Evolutionary conservation across 75 land plant genomes (phyloP).

Genomic region (Ceratopteris richardii): DNA sequence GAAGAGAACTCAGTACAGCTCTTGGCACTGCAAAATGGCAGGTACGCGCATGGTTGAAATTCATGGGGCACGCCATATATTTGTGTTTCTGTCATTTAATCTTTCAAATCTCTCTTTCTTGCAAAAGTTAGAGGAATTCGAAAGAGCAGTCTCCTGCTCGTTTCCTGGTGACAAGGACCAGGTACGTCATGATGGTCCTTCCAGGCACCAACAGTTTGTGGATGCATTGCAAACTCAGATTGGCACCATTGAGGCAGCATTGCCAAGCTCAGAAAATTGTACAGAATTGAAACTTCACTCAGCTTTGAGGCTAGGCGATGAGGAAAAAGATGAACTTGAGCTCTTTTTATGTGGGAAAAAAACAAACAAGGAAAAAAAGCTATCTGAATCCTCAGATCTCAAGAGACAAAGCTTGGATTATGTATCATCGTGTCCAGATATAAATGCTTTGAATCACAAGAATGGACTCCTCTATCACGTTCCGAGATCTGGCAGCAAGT

Average conservation of each 20-base stretch:
- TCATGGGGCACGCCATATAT: no score
- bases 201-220: conserved; percentile 48
- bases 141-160: conserved; percentile 40
- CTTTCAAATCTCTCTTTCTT: background rate
- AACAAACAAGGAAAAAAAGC: background rate
- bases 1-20: conserved; percentile 46
- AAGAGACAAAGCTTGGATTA: background rate
- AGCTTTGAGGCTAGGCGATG: conserved; percentile 38
- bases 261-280: conserved; percentile 22
- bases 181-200: conserved; percentile 16
- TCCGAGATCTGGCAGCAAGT: no score
- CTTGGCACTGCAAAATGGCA: conserved; percentile 77
- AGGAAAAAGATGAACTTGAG: conserved; percentile 53
- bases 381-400: background rate
- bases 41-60: conserved; percentile 14
- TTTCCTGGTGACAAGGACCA: conserved; percentile 8
- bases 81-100: no score
- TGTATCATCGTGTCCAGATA: no score
- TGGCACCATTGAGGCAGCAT: conserved; percentile 34
- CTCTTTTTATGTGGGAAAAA: conserved; percentile 46
- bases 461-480: no score
- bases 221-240: conserved; percentile 48
- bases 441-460: no score
- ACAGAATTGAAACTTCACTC: conserved; percentile 33
- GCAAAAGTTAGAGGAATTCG: conserved; percentile 60